Conservation (phyloP, 192 early-diverging fungal species). For the Entophlyctis luteolus region DNA sequence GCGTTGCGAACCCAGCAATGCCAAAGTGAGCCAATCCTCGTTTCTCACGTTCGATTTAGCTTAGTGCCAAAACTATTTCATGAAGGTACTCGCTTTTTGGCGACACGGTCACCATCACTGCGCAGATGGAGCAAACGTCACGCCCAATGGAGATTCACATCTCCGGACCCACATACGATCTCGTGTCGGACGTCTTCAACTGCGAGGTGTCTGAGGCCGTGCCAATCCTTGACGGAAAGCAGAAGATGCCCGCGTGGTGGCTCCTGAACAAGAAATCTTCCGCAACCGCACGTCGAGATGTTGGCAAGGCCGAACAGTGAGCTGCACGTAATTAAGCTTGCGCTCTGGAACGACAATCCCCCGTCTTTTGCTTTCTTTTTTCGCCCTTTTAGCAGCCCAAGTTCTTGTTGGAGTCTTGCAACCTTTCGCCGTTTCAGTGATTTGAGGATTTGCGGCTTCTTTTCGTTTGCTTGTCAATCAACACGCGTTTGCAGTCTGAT, state of each 20-base stretch:
- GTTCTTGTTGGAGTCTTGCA: too few relatives aligned
- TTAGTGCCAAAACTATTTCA: not conserved
- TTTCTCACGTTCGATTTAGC: not conserved
- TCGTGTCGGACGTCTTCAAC: slow-evolving; percentile 23
- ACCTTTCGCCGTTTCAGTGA: too few relatives aligned
- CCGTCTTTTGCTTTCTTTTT: too few relatives aligned
- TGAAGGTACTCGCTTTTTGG: slow-evolving; percentile 38
- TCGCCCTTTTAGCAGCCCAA: too few relatives aligned
- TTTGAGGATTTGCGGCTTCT: too few relatives aligned
- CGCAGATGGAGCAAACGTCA: slow-evolving; percentile 40
- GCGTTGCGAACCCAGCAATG: slow-evolving; percentile 39
- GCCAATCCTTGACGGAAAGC: slow-evolving; percentile 16
- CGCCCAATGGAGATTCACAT: slow-evolving; percentile 37
- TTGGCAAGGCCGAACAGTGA: too few relatives aligned
- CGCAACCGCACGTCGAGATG: too few relatives aligned
- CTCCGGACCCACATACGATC: slow-evolving; percentile 29
- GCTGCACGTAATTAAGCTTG: too few relatives aligned
- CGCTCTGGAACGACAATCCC: too few relatives aligned
- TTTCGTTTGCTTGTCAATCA: too few relatives aligned
- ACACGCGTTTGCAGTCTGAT: too few relatives aligned
- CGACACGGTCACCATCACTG: slow-evolving; percentile 37
- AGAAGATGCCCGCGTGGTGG: slow-evolving; percentile 34
- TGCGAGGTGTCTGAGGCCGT: slow-evolving; percentile 14
- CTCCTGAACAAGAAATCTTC: slow-evolving; percentile 32
- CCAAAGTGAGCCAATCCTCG: slow-evolving; percentile 31